Base-by-base conservation (phyloP, 805 yeast species). In the Ogataea trehaloabstinens region DNA sequence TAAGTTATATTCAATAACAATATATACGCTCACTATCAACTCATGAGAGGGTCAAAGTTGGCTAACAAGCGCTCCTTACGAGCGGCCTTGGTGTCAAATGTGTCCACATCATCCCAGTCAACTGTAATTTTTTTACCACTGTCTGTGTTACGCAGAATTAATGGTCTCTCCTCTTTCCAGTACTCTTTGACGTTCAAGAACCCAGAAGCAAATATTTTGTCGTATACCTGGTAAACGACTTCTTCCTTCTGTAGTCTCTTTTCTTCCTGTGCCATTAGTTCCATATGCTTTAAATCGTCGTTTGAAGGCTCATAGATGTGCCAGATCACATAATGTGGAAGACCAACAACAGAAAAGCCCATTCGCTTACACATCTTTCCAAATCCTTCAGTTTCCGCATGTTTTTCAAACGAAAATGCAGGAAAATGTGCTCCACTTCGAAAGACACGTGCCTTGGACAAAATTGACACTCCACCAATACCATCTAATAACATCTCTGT, bases 351-450 rank as follows among this genome's bases (percentile, higher is more conserved):
- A 18, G 81, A 71, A 60, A 76, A 86, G 4, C 91, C 90, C 95
- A 91, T 87, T 46, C 82, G 70, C 50, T 86, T 82, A 51, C 87
- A 78, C 71, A 91, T 72, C 58, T 86, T 89, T 31, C 95, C 99
- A 63, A 93, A 91, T 0, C 95, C 98, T 64, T 93, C 98, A 2
- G 98, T 91, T 60, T 91, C 99, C 3, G 98, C 99, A 60, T 93
- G 98, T 53, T 87, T 88, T 63, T 87, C 85, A 64, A 88, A 91
- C 25, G 96, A 86, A 59, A 91, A 91, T 1, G 96, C 98, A 7
- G 99, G 98, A 74, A 90, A 91, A 66, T 88, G 95, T 2, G 95
- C 82, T 10, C 99, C 99, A 19, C 75, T 67, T 48, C 88, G 73
- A 70, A 91, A 91, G 3, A 91, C 96, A 33, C 71, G 68, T 2